These are phyloP conservation scores for Candida suzukii DNA, from an alignment of 805 yeast genomes.

Conservation along the genomic window DNA sequence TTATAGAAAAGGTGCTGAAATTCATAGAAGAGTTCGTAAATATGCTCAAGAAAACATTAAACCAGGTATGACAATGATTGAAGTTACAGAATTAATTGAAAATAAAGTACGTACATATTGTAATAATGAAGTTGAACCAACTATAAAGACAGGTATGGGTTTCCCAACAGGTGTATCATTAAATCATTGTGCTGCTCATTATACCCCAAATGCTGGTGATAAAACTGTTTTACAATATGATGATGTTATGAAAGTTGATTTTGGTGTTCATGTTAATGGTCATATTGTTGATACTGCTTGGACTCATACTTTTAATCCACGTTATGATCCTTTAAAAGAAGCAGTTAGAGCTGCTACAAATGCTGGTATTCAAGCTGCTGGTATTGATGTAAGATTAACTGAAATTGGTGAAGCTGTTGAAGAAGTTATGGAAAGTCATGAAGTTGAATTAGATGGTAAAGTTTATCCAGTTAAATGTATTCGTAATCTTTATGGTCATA, in stretches of 20 bases:
- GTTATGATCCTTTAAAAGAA: constrained; percentile 68
- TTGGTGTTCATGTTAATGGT: constrained; percentile 96
- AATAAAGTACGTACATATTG: constrained; percentile 72
- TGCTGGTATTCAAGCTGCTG: constrained; percentile 75
- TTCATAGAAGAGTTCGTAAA: constrained; percentile 85
- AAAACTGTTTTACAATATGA: constrained; percentile 71
- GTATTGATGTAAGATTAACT: constrained; percentile 85
- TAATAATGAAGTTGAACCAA: constrained; percentile 49
- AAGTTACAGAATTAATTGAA: constrained; percentile 85
- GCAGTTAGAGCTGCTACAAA: constrained; percentile 94
- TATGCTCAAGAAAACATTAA: constrained; percentile 66
- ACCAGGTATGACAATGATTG: constrained; percentile 91
- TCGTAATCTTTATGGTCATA: constrained; percentile 92
- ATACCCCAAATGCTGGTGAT: constrained; percentile 95
- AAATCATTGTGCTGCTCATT: constrained; percentile 95
- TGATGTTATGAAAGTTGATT: constrained; percentile 94
- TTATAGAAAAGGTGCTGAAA: constrained; percentile 92
- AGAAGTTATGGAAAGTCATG: constrained; percentile 89
- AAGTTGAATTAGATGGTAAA: constrained; percentile 83
- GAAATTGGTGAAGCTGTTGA: constrained; percentile 92
- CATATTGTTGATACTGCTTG: constrained; percentile 92
- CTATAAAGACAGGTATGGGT: constrained; percentile 80
- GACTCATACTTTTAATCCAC: constrained; percentile 80
- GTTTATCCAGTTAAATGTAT: constrained; percentile 81
- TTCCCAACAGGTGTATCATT: constrained; percentile 97